These are phyloP conservation scores for Macadamia integrifolia DNA, from an alignment of 164 flowering plant species.

Conservation along the genomic window DNA sequence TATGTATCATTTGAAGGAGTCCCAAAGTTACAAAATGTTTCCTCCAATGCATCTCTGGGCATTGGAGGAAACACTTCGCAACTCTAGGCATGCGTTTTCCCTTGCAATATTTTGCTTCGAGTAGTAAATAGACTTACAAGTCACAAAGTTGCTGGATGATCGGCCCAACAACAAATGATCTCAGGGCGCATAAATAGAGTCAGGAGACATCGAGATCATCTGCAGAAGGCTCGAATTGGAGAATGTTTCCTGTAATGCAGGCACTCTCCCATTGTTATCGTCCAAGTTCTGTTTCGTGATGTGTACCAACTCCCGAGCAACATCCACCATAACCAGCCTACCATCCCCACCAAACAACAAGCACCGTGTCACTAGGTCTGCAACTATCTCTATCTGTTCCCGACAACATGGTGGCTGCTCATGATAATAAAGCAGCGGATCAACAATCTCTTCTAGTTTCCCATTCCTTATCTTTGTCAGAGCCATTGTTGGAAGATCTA, in stretches of 20 bases:
- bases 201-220: constrained; percentile 90
- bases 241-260: constrained; percentile 66
- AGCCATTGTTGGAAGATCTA: constrained; percentile 27
- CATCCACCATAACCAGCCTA: constrained; percentile 51
- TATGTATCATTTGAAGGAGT: no score
- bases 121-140: no score
- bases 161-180: not conserved
- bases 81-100: no score
- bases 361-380: constrained; percentile 67
- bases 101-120: not conserved
- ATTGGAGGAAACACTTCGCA: no score
- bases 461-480: constrained; percentile 51
- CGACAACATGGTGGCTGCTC: constrained; percentile 42
- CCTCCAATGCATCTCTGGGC: no score
- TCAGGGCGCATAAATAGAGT: constrained; percentile 44
- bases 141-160: not conserved
- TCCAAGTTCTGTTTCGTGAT: constrained; percentile 33
- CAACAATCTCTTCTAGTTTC: constrained; percentile 68
- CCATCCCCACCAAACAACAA: constrained; percentile 56
- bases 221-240: constrained; percentile 84
- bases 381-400: constrained; percentile 53
- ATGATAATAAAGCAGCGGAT: constrained; percentile 54
- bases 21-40: no score
- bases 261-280: constrained; percentile 37
- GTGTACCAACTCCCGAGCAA: constrained; percentile 49